Conservation (phyloP, 108 stramenopile species). For the Cyclotella choctawhatcheeana region DNA sequence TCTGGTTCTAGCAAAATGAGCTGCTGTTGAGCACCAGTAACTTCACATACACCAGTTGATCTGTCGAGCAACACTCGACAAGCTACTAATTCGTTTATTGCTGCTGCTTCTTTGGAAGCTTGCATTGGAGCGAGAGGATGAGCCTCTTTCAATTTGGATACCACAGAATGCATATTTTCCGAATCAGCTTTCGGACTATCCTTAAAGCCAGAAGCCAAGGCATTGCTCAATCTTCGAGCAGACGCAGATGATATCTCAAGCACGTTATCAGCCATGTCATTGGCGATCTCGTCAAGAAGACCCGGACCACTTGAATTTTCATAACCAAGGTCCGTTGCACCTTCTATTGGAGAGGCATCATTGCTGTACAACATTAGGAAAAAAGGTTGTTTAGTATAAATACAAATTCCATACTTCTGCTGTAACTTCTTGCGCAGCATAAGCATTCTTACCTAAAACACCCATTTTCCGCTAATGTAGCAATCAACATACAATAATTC, state of each 20-base stretch:
- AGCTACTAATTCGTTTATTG: slow-evolving; percentile 62
- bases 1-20: slow-evolving; percentile 65
- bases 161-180: slow-evolving; percentile 1
- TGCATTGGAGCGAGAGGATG: slow-evolving; percentile 63
- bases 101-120: slow-evolving; percentile 46
- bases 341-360: slow-evolving; percentile 57
- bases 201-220: slow-evolving; percentile 61
- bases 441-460: slow-evolving; percentile 52
- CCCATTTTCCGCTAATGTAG: slow-evolving; percentile 73
- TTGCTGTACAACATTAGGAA: slow-evolving; percentile 6
- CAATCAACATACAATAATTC: slow-evolving; percentile 71
- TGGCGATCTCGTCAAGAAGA: slow-evolving; percentile 73
- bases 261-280: slow-evolving; percentile 74
- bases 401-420: background rate
- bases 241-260: slow-evolving; percentile 78
- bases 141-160: slow-evolving; percentile 48
- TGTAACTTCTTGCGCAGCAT: background rate
- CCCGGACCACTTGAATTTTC: slow-evolving; percentile 51
- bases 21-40: slow-evolving; percentile 65
- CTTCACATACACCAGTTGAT: slow-evolving; percentile 64
- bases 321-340: slow-evolving; percentile 57
- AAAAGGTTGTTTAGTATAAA: background rate
- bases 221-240: slow-evolving; percentile 76
- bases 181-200: slow-evolving; percentile 2
- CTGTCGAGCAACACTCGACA: slow-evolving; percentile 65